Percentiles rank a stretch among this genome's conserved stretches.
phyloP scores from a whole-genome alignment of 192 early-diverging fungal genomes.

The Backusella westeae region DNA sequence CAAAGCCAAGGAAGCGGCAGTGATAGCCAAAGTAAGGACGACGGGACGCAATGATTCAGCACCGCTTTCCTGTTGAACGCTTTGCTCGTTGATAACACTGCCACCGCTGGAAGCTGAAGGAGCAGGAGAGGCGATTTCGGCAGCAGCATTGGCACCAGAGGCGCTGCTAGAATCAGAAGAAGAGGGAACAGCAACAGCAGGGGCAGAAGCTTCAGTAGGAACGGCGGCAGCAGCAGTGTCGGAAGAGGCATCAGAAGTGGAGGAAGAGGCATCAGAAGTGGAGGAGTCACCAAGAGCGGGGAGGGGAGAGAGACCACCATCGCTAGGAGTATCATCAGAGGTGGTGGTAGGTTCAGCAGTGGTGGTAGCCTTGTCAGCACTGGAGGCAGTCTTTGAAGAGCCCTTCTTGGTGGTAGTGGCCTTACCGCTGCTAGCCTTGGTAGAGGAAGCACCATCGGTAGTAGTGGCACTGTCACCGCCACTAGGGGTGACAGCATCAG shows the following conservation, averaged over 20 bases:
- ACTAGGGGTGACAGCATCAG: neutral
- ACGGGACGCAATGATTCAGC: neutral
- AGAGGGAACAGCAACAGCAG: neutral
- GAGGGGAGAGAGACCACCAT: too few relatives aligned
- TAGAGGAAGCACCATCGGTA: neutral
- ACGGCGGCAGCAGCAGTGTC: neutral
- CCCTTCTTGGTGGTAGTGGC: neutral
- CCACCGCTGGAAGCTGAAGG: neutral
- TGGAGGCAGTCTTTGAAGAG: neutral
- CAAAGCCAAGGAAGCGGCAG: neutral
- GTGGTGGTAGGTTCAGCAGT: neutral
- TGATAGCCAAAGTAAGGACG: neutral
- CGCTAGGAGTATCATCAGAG: neutral
- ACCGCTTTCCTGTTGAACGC: slow-evolving; percentile 6
- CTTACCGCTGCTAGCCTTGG: neutral
- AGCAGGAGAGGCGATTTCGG: neutral
- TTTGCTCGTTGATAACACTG: neutral
- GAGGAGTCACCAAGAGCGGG: too few relatives aligned
- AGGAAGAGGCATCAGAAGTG: neutral
- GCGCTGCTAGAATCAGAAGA: neutral
- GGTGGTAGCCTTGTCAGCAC: neutral
- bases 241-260: neutral
- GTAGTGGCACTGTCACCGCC: neutral
- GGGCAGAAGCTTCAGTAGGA: neutral
- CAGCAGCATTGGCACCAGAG: neutral